Conservation (phyloP, 331 rosid species). For the Spiraea crenata region DNA sequence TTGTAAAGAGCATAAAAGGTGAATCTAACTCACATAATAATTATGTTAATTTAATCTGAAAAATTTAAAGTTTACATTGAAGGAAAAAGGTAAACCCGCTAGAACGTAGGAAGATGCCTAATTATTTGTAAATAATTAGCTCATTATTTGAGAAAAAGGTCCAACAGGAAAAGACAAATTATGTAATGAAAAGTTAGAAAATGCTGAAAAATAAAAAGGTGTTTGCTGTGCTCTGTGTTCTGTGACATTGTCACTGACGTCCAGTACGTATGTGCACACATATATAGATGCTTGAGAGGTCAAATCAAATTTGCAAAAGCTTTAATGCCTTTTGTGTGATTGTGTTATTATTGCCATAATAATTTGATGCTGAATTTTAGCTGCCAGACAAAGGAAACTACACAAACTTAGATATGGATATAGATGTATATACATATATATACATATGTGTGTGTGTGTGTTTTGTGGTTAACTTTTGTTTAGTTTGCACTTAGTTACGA, state of each 20-base stretch:
- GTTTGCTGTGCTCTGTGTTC: constrained; percentile 36
- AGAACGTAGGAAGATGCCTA: constrained; percentile 24
- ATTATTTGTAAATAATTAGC: constrained; percentile 4
- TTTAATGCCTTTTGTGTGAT: constrained; percentile 30
- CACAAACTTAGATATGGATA: background rate
- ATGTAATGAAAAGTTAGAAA: constrained; percentile 12
- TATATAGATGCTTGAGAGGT: constrained; percentile 45
- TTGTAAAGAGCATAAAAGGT: too few relatives aligned
- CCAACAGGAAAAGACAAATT: constrained; percentile 31
- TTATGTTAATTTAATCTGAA: too few relatives aligned
- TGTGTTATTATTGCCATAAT: constrained; percentile 38
- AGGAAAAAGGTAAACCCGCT: constrained; percentile 22
- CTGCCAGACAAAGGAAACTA: background rate
- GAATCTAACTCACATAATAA: too few relatives aligned
- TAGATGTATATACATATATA: background rate
- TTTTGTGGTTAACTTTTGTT: background rate
- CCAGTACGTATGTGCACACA: constrained; percentile 31
- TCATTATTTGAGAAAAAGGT: background rate
- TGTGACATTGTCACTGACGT: constrained; percentile 49
- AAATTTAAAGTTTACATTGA: too few relatives aligned
- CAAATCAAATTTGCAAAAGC: constrained; percentile 42
- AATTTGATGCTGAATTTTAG: constrained; percentile 16
- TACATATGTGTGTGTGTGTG: background rate
- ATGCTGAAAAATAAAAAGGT: constrained; percentile 23
- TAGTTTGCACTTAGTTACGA: too few relatives aligned